Evolutionary conservation across 2,329 filamentous ascomycete species (phyloP).

Genomic region (Knufia fluminis): DNA sequence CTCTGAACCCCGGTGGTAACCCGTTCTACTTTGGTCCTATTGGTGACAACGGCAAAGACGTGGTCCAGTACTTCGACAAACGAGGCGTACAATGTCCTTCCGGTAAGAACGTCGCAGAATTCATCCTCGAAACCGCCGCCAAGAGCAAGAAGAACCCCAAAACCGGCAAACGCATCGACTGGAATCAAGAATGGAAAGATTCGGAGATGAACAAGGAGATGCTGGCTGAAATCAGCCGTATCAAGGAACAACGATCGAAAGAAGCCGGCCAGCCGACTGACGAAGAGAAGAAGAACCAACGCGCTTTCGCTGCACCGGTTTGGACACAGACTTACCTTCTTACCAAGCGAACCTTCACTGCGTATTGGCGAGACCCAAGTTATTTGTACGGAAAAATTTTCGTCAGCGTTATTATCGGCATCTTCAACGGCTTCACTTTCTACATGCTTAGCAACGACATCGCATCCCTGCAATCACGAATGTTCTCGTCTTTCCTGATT

Average conservation of each 20-base stretch:
- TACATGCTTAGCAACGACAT: constrained; percentile 57
- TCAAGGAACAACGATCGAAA: constrained; percentile 50
- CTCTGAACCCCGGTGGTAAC: constrained; percentile 59
- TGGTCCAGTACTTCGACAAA: constrained; percentile 59
- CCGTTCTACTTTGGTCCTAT: constrained; percentile 67
- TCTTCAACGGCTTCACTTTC: constrained; percentile 75
- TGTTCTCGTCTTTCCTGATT: constrained; percentile 64
- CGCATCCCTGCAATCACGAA: constrained; percentile 63
- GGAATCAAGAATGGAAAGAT: constrained; percentile 65
- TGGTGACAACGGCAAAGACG: constrained; percentile 55
- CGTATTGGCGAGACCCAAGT: constrained; percentile 67
- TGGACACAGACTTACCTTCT: constrained; percentile 55
- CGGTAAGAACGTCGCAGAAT: constrained; percentile 57
- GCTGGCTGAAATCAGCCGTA: constrained; percentile 55
- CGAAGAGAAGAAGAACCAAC: constrained; percentile 16
- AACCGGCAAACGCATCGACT: constrained; percentile 53
- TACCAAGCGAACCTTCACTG: constrained; percentile 59
- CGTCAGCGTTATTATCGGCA: constrained; percentile 58
- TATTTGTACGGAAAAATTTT: constrained; percentile 73
- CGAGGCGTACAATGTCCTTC: constrained; percentile 59
- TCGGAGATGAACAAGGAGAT: constrained; percentile 53
- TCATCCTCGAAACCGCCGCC: constrained; percentile 56
- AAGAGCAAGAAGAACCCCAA: constrained; percentile 42
- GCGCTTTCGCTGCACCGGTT: constrained; percentile 59
- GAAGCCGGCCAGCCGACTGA: constrained; percentile 2